Conservation (phyloP, 1,284 basidiomycete genomes). For the Sanghuangporus sanghuang region DNA sequence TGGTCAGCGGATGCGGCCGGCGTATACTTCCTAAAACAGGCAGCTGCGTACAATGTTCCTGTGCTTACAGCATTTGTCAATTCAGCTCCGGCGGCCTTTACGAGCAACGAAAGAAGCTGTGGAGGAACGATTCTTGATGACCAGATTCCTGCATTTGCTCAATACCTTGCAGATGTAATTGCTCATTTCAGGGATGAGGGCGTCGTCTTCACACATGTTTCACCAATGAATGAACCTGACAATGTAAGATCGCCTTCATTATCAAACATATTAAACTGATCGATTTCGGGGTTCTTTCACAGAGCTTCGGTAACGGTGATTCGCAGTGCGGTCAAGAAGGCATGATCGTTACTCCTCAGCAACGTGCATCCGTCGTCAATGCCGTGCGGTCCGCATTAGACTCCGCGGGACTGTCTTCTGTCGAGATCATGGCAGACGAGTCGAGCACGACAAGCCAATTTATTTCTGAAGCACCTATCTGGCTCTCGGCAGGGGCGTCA, state of each 20-base stretch:
- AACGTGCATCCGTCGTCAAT: conserved; percentile 25
- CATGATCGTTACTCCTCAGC: conserved; percentile 26
- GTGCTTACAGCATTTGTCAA: conserved; percentile 27
- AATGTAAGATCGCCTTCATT: conserved; percentile 11
- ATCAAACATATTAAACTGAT: conserved; percentile 6
- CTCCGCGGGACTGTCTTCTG: conserved; percentile 19
- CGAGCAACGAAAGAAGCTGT: conserved; percentile 24
- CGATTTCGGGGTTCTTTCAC: not conserved
- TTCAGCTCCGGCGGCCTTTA: conserved; percentile 26
- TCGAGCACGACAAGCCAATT: conserved; percentile 22
- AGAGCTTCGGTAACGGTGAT: conserved; percentile 17
- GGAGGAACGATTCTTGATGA: conserved; percentile 24
- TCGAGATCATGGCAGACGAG: conserved; percentile 26
- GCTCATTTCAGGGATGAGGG: conserved; percentile 23
- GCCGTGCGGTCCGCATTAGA: conserved; percentile 22
- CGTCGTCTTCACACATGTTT: conserved; percentile 25
- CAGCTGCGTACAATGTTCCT: conserved; percentile 22
- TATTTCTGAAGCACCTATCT: conserved; percentile 23
- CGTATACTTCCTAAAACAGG: conserved; percentile 22
- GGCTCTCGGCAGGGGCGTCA: conserved; percentile 22
- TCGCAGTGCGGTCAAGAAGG: conserved; percentile 28
- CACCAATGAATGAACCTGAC: conserved; percentile 27
- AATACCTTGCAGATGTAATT: conserved; percentile 27
- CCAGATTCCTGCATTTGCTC: conserved; percentile 23
- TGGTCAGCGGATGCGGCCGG: conserved; percentile 24